Base-by-base conservation (phyloP, 2,329 filamentous ascomycete genomes). In the Seiridium unicorne region DNA sequence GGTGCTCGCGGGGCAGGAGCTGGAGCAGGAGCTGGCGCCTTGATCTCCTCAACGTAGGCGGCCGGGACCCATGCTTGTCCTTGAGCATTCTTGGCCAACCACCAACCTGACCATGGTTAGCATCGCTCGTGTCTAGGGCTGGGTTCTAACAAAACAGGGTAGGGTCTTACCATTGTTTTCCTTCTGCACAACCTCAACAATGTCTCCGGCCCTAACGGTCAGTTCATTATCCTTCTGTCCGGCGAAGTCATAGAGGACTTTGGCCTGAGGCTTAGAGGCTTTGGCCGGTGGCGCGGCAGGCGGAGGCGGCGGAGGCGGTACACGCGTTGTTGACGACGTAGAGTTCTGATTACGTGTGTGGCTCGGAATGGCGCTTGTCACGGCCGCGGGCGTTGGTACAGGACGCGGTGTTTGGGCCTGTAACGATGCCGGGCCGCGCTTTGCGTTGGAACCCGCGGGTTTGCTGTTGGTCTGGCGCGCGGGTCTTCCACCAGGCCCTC, bases 61-160 rank as follows among this genome's bases (percentile, higher is more conserved):
- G 93, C 91, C 0, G 95, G 95, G 3, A 95, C 87, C 95, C 95
- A 99, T 56, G 93, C 95, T 75, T 95, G 92, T n/a, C 86, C 85
- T 4, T 68, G 67, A 5, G 66, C 77, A 63, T 89, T 91, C 79
- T 92, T 94, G 64, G 89, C 95, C 51, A 98, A 82, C 94, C 94
- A 98, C 95, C 95, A 99, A 57, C 95, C 94, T 97, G 66, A 44
- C 56, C 57, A 36, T 47, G 58, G 65, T 82, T 73, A 81, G 76
- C 60, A 54, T 51, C 32, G 13, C 4, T 38, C 18, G 31, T 31
- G 4, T 13, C 9, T 26, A 59, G 53, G n/a, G 11, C 46, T 44
- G 46, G 18, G 18, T 4, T 13, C 2, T 3, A 11, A 11, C 11
- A 18, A 42, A 44, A 26, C 31, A 55, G 18, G 18, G 18, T 26